Conservation (phyloP, 2,329 filamentous ascomycete species). For the Botrytis squamosa region DNA sequence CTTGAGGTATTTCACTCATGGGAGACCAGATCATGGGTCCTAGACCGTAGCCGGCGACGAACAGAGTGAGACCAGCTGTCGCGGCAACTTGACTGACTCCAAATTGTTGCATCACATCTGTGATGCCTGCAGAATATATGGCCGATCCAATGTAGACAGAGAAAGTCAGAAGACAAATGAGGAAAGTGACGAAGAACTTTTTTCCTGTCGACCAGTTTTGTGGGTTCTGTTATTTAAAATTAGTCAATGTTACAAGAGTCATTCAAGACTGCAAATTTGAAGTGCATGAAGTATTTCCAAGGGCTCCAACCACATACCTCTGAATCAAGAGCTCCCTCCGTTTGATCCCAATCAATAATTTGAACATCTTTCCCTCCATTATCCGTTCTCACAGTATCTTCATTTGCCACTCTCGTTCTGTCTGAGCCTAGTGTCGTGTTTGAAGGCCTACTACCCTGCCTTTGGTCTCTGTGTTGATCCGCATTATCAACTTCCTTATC, state of each 20-base stretch:
- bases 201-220: constrained; percentile 51
- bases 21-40: constrained; percentile 66
- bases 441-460: not conserved
- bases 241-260: not conserved
- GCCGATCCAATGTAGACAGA: constrained; percentile 53
- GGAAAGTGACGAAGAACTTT: constrained; percentile 46
- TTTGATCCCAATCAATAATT: constrained; percentile 45
- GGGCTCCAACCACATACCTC: constrained; percentile 37
- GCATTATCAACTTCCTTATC: not conserved
- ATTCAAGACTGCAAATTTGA: not conserved
- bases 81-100: constrained; percentile 52
- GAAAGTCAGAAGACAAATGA: constrained; percentile 57
- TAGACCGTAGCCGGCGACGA: constrained; percentile 60
- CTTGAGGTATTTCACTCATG: constrained; percentile 61
- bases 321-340: constrained; percentile 50
- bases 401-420: not conserved
- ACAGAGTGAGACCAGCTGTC: constrained; percentile 58
- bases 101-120: constrained; percentile 53
- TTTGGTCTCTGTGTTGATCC: not conserved
- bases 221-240: constrained; percentile 48
- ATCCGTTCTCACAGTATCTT: constrained; percentile 42
- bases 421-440: not conserved
- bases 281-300: not conserved
- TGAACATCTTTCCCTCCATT: constrained; percentile 42
- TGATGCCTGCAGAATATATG: constrained; percentile 48